Evolutionary conservation across 352 stramenopile species (phyloP), one percentile per base, ranked within the genome.

Genomic region (Pythium sukuiense): DNA sequence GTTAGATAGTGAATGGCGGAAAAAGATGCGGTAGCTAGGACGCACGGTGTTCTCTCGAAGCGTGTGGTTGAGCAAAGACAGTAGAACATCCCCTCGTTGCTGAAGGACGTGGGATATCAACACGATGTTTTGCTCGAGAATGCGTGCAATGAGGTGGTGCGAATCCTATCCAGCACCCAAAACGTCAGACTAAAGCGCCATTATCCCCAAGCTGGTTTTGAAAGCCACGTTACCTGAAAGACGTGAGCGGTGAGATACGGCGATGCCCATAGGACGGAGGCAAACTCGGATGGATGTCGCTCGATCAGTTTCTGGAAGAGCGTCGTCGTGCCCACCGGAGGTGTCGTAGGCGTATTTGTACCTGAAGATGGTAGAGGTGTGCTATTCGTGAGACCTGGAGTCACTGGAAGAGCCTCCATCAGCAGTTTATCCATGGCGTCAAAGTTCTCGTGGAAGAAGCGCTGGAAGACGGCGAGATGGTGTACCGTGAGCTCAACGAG

Each of bases 41-140:
- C 72, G 20, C 73, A 90, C 81, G 2, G 75, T 76, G 49, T 74
- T 90, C 39, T 93, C 81, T 59, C 81, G 81, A 33, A 93, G 73
- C 0, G 80, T 86, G 45, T 85, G 77, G 35, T 73, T 80, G 49
- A 93, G 61, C 16, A 93, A 46, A 3, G 79, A 54, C 7, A 87
- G 59, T 2, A 92, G 61, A 13, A 90, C 65, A 46, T 93, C 85
- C 0, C 65, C 61, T 52, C 79, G 72, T 49, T 85, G 80, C 1
- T 71, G 64, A 3, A 93, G 74, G 45, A 82, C 76, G 43, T 90
- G 72, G 0, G 85, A 90, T 39, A 93, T 72, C 12, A 78, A 45
- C 50, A 83, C 76, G n/a, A 88, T 76, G 52, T 93, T 89, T 58
- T 92, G 83, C 70, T 93, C 83, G 16, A 93, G 65, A 13, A 93